These are phyloP conservation scores for Erigeron philadelphicus DNA, from an alignment of 140 eudicot species.

Conservation along the genomic window DNA sequence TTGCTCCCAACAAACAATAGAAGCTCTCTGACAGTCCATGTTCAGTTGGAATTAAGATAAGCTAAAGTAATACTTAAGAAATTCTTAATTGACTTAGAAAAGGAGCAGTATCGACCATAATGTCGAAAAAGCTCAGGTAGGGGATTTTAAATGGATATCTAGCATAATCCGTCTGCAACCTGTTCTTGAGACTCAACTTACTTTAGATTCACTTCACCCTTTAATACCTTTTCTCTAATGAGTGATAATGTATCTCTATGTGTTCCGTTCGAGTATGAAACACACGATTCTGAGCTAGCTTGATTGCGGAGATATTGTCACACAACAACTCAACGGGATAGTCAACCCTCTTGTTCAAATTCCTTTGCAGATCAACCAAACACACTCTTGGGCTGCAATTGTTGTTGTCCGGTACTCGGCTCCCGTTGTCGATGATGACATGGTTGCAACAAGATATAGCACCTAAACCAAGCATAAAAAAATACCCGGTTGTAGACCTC, in stretches of 20 bases:
- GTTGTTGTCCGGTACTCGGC: background rate
- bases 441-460: background rate
- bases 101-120: no score
- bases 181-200: background rate
- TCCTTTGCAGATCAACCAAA: slow-evolving; percentile 19
- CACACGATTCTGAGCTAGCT: slow-evolving; percentile 22
- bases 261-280: slow-evolving; percentile 26
- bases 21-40: background rate
- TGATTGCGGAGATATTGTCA: slow-evolving; percentile 23
- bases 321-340: slow-evolving; percentile 1
- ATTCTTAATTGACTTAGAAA: background rate
- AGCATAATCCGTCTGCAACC: slow-evolving; percentile 12
- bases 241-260: slow-evolving; percentile 23
- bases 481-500: background rate
- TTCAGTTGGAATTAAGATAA: background rate
- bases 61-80: background rate
- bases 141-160: background rate
- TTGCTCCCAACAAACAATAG: background rate
- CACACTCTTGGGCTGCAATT: slow-evolving; percentile 23
- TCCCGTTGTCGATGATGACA: background rate
- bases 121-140: background rate
- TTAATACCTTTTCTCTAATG: slow-evolving; percentile 17
- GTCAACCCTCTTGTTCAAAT: background rate
- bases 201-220: background rate
- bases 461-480: background rate